Evolutionary conservation across 176 grass and related monocot species (phyloP).

Genomic region (Poa pratensis): DNA sequence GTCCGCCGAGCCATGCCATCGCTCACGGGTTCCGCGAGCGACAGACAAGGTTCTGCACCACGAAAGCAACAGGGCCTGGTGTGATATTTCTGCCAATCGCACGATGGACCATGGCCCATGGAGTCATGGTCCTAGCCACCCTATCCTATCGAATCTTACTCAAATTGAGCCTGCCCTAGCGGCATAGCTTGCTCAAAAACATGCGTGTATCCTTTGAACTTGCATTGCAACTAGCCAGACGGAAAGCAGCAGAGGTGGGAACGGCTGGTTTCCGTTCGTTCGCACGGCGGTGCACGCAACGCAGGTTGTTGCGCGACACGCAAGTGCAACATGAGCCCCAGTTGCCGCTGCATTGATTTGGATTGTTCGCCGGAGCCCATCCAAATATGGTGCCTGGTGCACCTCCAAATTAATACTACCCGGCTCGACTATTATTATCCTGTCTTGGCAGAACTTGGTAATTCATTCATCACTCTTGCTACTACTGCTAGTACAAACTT

Average conservation of each 20-base stretch:
- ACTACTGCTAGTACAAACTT: no score
- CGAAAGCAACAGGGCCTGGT: not conserved
- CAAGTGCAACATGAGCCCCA: not conserved
- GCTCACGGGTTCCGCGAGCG: not conserved
- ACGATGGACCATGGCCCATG: not conserved
- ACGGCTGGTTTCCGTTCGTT: not conserved
- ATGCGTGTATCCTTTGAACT: not conserved
- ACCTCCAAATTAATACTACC: not conserved
- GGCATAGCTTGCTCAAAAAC: not conserved
- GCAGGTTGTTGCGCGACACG: not conserved
- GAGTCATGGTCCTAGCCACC: not conserved
- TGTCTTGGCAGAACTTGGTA: not conserved
- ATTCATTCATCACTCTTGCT: no score
- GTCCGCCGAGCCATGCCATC: not conserved
- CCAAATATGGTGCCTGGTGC: slow-evolving; percentile 10
- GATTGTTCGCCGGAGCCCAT: not conserved
- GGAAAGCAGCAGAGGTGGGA: not conserved
- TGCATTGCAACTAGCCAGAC: not conserved
- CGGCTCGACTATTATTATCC: not conserved
- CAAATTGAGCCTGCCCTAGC: not conserved
- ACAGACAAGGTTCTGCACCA: not conserved
- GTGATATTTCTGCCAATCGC: no score
- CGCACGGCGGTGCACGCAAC: not conserved
- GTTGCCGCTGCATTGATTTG: slow-evolving; percentile 16
- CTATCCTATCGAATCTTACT: not conserved